These are phyloP conservation scores for Plasmopara halstedii DNA, from an alignment of 352 stramenopile species.

Conservation along the genomic window DNA sequence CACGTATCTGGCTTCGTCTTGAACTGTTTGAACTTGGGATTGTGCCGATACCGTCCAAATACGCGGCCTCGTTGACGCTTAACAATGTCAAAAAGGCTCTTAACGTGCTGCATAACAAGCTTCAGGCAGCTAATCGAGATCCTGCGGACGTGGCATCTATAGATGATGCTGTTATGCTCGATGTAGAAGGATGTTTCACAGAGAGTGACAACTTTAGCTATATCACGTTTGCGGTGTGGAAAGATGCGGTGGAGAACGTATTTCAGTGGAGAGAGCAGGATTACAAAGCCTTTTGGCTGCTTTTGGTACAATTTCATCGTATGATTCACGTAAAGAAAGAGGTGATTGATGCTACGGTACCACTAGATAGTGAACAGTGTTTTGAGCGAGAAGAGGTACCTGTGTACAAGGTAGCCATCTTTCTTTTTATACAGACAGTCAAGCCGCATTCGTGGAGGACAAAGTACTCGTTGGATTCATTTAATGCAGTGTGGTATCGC, in stretches of 20 bases:
- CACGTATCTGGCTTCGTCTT: slow-evolving; percentile 72
- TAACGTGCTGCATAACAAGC: slow-evolving; percentile 44
- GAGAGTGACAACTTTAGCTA: slow-evolving; percentile 58
- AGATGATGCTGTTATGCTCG: slow-evolving; percentile 42
- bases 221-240: slow-evolving; percentile 54
- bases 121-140: slow-evolving; percentile 15
- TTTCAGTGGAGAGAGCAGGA: slow-evolving; percentile 80
- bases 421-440: slow-evolving; percentile 75
- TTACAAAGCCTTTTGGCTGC: slow-evolving; percentile 75
- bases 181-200: slow-evolving; percentile 22
- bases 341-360: slow-evolving; percentile 4
- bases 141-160: slow-evolving; percentile 2
- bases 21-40: slow-evolving; percentile 84
- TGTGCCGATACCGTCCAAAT: slow-evolving; percentile 65
- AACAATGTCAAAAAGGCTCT: slow-evolving; percentile 54
- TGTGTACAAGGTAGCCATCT: slow-evolving; percentile 71
- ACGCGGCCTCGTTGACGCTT: slow-evolving; percentile 51
- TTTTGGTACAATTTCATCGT: slow-evolving; percentile 70
- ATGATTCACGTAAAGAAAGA: slow-evolving; percentile 43
- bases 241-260: slow-evolving; percentile 43
- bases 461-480: slow-evolving; percentile 70
- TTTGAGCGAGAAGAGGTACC: slow-evolving; percentile 43
- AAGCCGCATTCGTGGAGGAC: slow-evolving; percentile 66
- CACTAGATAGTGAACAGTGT: slow-evolving; percentile 54
- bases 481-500: slow-evolving; percentile 75